Percentiles rank a stretch among this genome's conserved stretches.
Conservation (phyloP, 192 early-diverging fungal genomes). For the Dissophora ornata region DNA sequence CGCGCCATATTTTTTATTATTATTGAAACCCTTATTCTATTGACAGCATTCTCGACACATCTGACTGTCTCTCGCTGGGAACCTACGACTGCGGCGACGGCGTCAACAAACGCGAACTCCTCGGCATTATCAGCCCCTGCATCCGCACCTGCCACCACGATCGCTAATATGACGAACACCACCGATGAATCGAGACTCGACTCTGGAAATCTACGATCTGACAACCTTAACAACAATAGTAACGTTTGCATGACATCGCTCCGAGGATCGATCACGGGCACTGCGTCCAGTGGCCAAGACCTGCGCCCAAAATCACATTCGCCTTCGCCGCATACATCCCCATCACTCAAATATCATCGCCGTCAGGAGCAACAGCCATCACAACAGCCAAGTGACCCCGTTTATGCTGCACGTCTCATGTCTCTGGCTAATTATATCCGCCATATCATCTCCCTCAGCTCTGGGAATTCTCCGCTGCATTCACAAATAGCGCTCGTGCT, state of each 20-base stretch:
- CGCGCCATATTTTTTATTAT: no score
- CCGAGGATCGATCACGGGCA: background rate
- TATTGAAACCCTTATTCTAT: background rate
- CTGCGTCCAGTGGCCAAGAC: background rate
- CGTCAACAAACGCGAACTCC: background rate
- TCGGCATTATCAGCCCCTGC: background rate
- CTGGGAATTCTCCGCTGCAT: slow-evolving; percentile 16
- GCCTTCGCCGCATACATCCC: background rate
- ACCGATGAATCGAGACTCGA: background rate
- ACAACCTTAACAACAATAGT: background rate
- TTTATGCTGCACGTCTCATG: slow-evolving; percentile 31
- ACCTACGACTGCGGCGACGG: slow-evolving; percentile 9
- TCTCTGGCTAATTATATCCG: slow-evolving; percentile 53
- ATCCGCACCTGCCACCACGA: background rate
- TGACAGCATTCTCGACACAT: slow-evolving; percentile 47
- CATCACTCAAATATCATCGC: background rate
- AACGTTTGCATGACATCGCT: background rate
- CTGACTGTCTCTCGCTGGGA: slow-evolving; percentile 51
- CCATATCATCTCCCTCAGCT: slow-evolving; percentile 38
- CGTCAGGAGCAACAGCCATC: slow-evolving; percentile 7
- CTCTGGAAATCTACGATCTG: background rate
- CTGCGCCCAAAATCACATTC: background rate
- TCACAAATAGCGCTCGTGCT: slow-evolving; percentile 10
- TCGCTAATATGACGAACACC: no score
- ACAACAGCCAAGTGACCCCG: slow-evolving; percentile 9